These are phyloP conservation scores for Hypoxylon sp. DNA, from an alignment of 2,329 filamentous ascomycete species.

Conservation along the genomic window DNA sequence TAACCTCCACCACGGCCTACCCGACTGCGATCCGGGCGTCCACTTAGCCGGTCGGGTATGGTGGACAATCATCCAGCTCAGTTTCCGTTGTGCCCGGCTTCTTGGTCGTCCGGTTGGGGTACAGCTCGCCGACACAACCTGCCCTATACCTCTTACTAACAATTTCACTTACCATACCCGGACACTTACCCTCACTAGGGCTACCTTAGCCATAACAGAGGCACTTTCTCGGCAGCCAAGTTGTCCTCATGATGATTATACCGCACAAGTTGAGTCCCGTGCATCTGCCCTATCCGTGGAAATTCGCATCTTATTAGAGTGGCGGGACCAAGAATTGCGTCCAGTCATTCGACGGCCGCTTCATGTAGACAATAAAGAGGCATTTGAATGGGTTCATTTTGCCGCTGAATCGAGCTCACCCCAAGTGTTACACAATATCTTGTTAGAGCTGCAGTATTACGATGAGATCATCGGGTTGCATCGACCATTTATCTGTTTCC, in stretches of 20 bases:
- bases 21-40: slow-evolving; percentile 17
- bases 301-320: slow-evolving; percentile 26
- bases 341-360: slow-evolving; percentile 28
- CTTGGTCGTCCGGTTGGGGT: slow-evolving; percentile 32
- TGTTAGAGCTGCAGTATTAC: slow-evolving; percentile 4
- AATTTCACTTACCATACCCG: slow-evolving; percentile 25
- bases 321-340: slow-evolving; percentile 32
- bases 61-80: slow-evolving; percentile 38
- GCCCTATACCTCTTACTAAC: slow-evolving; percentile 14
- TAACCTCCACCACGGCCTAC: slow-evolving; percentile 31
- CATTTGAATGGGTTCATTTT: slow-evolving; percentile 23
- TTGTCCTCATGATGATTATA: slow-evolving; percentile 16
- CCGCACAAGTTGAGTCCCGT: slow-evolving; percentile 28
- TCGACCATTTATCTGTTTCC: slow-evolving; percentile 31
- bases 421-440: no score
- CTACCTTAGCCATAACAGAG: slow-evolving; percentile 27
- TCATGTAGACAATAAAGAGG: slow-evolving; percentile 20
- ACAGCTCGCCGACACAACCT: slow-evolving; percentile 35
- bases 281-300: slow-evolving; percentile 28
- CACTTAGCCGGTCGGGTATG: slow-evolving; percentile 27
- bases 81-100: slow-evolving; percentile 35
- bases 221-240: slow-evolving; percentile 22
- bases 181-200: slow-evolving; percentile 20
- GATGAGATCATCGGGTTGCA: slow-evolving; percentile 37
- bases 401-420: no score